These are phyloP conservation scores for Nemania sp. DNA, from an alignment of 2,329 filamentous ascomycete genomes.

Conservation along the genomic window DNA sequence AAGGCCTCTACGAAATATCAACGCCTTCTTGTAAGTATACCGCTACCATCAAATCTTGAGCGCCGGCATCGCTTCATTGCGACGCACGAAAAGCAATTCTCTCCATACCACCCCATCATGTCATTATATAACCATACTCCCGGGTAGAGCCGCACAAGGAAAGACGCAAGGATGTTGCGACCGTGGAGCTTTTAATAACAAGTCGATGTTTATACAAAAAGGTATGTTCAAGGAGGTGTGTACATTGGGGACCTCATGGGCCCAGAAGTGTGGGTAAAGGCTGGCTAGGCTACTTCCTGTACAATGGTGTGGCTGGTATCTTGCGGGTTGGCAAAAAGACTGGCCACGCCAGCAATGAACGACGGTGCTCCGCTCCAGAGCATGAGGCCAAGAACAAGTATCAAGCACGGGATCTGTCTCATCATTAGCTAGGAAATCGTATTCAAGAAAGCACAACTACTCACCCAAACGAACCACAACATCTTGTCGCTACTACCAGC, in stretches of 20 bases:
- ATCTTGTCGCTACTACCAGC: constrained; percentile 65
- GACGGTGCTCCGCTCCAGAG: constrained; percentile 40
- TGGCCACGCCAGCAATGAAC: constrained; percentile 26
- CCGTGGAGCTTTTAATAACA: no score
- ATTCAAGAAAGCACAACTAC: constrained; percentile 5
- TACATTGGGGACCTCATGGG: not conserved
- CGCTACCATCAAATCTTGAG: not conserved
- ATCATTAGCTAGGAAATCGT: constrained; percentile 23
- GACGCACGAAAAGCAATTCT: not conserved
- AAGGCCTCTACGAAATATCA: no score
- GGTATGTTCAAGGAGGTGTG: not conserved
- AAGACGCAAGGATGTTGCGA: no score
- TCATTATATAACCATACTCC: constrained; percentile 18
- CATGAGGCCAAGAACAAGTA: constrained; percentile 44
- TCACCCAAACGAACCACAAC: constrained; percentile 70
- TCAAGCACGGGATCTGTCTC: constrained; percentile 43
- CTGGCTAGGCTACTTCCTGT: constrained; percentile 19
- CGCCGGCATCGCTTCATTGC: not conserved
- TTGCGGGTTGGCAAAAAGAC: constrained; percentile 28
- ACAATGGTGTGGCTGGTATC: constrained; percentile 23
- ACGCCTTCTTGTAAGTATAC: no score
- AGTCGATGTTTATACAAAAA: no score
- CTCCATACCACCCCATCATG: not conserved
- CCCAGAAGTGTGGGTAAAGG: not conserved
- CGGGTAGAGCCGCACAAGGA: no score